Percentiles rank a stretch among this genome's conserved stretches.
These are phyloP conservation scores for Candida ipomoeae DNA, from an alignment of 805 yeast species.

Conservation along the genomic window DNA sequence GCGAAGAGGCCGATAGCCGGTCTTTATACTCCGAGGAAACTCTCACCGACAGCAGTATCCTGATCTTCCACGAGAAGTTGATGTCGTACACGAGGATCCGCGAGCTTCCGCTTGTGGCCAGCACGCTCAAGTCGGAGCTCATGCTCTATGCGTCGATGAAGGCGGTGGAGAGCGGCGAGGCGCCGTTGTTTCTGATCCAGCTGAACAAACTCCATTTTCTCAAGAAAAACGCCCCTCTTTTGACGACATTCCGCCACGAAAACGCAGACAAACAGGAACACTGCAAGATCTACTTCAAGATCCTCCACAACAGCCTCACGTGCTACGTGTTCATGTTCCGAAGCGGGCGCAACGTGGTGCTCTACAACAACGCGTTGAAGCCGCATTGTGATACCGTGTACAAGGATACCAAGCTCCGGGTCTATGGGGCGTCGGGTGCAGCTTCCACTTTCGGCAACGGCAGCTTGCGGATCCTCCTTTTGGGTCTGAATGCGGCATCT, in stretches of 20 bases:
- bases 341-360: constrained; percentile 17
- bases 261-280: constrained; percentile 18
- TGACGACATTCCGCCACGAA: constrained; percentile 18
- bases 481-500: constrained; percentile 16
- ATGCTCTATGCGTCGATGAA: constrained; percentile 9
- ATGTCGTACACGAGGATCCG: constrained; percentile 12
- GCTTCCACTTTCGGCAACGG: constrained; percentile 35
- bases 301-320: constrained; percentile 25
- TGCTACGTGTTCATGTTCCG: constrained; percentile 26
- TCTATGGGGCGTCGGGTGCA: constrained; percentile 31
- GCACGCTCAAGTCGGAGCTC: constrained; percentile 13
- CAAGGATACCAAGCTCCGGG: constrained; percentile 27
- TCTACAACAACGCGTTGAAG: constrained; percentile 26
- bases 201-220: constrained; percentile 19
- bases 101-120: constrained; percentile 16
- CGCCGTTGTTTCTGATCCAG: constrained; percentile 13
- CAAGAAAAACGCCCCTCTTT: constrained; percentile 29
- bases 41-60: constrained; percentile 10
- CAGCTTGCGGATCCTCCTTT: constrained; percentile 21
- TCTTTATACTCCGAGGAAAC: constrained; percentile 16
- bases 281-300: constrained; percentile 29
- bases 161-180: constrained; percentile 8
- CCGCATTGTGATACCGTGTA: constrained; percentile 28
- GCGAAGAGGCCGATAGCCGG: constrained; percentile 2
- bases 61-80: constrained; percentile 12